Evolutionary conservation across 2,329 filamentous ascomycete species (phyloP).

Genomic region (Coniochaeta hoffmannii): DNA sequence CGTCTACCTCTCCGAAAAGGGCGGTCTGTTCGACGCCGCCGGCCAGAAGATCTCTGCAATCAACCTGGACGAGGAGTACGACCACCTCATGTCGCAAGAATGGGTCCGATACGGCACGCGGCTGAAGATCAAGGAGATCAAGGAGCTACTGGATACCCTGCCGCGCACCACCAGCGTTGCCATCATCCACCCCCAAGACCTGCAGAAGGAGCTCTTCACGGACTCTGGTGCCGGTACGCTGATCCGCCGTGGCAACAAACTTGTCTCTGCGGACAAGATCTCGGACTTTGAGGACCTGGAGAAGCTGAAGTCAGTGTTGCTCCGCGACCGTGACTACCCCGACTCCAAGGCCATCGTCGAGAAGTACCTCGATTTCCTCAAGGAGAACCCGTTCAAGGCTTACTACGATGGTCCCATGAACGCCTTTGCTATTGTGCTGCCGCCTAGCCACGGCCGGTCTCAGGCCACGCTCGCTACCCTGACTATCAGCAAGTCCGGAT

Average conservation of each 20-base stretch:
- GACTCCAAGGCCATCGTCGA: conserved; percentile 81
- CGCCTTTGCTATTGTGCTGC: conserved; percentile 81
- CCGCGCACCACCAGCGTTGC: conserved; percentile 91
- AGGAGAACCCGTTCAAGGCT: conserved; percentile 74
- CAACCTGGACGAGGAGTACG: conserved; percentile 95
- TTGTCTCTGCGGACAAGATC: conserved; percentile 65
- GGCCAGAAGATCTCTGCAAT: conserved; percentile 94
- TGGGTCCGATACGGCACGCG: conserved; percentile 95
- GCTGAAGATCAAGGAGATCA: conserved; percentile 96
- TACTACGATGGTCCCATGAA: conserved; percentile 95
- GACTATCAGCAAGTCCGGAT: conserved; percentile 88
- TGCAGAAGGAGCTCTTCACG: conserved; percentile 95
- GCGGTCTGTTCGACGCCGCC: conserved; percentile 87
- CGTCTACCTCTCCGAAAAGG: conserved; percentile 97
- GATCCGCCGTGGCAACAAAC: conserved; percentile 85
- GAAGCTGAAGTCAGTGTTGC: conserved; percentile 72
- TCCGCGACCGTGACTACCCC: conserved; percentile 73
- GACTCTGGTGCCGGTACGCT: conserved; percentile 91
- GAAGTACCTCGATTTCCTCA: conserved; percentile 73
- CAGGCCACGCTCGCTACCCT: conserved; percentile 83
- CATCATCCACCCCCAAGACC: conserved; percentile 91
- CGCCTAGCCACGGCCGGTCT: conserved; percentile 55
- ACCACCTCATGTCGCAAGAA: conserved; percentile 82
- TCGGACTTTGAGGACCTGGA: conserved; percentile 68
- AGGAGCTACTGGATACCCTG: conserved; percentile 81